Evolutionary conservation across 2,329 filamentous ascomycete species (phyloP).

Genomic region (Hymenoscyphus infarciens): DNA sequence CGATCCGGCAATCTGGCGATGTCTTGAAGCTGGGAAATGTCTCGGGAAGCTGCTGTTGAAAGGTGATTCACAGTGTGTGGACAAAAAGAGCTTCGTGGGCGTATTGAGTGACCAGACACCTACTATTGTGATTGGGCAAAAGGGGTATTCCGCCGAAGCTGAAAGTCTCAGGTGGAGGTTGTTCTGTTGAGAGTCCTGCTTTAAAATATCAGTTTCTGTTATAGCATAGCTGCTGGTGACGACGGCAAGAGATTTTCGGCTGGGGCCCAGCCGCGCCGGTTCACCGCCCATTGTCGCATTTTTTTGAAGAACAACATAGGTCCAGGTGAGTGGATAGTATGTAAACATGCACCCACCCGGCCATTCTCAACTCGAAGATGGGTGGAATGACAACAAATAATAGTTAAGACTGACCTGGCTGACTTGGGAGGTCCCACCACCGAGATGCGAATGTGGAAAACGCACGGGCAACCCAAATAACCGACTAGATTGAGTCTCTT

Average conservation of each 20-base stretch:
- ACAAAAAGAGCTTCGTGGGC: neutral
- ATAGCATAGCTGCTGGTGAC: neutral
- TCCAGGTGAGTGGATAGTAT: constrained; percentile 19
- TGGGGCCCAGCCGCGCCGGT: constrained; percentile 10
- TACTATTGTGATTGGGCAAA: neutral
- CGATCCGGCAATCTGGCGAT: constrained; percentile 24
- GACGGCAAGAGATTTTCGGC: constrained; percentile 9
- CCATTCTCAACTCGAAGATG: constrained; percentile 23
- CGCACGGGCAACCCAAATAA: constrained; percentile 30
- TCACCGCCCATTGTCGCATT: constrained; percentile 30
- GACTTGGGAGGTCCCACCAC: constrained; percentile 26
- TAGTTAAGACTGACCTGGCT: constrained; percentile 22
- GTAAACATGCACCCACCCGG: constrained; percentile 31
- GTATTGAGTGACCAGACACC: neutral
- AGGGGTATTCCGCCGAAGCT: constrained; percentile 8
- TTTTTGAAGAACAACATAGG: constrained; percentile 16
- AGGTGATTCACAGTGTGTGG: constrained; percentile 21
- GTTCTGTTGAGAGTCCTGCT: neutral
- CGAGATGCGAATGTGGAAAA: constrained; percentile 28
- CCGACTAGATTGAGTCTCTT: constrained; percentile 24
- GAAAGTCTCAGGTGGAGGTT: neutral
- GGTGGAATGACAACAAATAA: constrained; percentile 18
- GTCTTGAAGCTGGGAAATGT: constrained; percentile 29
- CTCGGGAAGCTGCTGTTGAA: constrained; percentile 27
- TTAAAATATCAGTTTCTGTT: constrained; percentile 8